These are phyloP conservation scores for Lachnellula suecica DNA, from an alignment of 2,329 filamentous ascomycete genomes.

Conservation along the genomic window DNA sequence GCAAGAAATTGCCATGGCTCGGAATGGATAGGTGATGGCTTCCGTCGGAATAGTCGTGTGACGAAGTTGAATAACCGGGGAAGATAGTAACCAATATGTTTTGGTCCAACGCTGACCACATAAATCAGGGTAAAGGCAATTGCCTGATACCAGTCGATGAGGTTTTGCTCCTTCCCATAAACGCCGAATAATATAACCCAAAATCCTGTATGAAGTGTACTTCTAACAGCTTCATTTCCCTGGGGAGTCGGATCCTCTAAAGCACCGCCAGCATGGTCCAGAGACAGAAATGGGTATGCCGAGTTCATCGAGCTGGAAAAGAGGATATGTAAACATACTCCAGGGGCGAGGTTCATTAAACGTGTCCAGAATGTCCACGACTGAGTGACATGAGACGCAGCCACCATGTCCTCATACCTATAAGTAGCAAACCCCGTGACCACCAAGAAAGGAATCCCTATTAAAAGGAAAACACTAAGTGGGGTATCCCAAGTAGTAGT, in stretches of 20 bases:
- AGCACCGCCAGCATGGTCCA: conserved; percentile 21
- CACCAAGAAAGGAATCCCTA: conserved; percentile 23
- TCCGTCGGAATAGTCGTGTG: conserved; percentile 16
- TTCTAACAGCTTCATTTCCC: conserved; percentile 19
- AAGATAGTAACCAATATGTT: conserved; percentile 28
- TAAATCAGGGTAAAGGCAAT: conserved; percentile 25
- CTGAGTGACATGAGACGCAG: conserved; percentile 15
- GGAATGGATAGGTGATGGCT: conserved; percentile 13
- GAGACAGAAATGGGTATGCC: conserved; percentile 23
- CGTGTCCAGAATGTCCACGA: conserved; percentile 20
- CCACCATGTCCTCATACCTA: conserved; percentile 23
- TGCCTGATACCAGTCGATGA: conserved; percentile 27
- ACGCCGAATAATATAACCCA: conserved; percentile 21
- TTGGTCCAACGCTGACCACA: conserved; percentile 24
- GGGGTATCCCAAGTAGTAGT: conserved; percentile 18
- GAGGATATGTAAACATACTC: conserved; percentile 23
- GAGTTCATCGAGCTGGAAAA: conserved; percentile 24
- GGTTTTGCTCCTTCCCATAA: conserved; percentile 21
- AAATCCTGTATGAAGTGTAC: conserved; percentile 25
- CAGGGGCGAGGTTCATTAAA: conserved; percentile 21
- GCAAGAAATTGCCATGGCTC: conserved; percentile 23
- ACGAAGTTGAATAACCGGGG: conserved; percentile 23
- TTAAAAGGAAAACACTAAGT: conserved; percentile 21
- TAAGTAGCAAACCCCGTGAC: conserved; percentile 21
- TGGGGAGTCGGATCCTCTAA: conserved; percentile 20